Conservation (phyloP, 2,329 filamentous ascomycete species). For the Exophiala mesophila region DNA sequence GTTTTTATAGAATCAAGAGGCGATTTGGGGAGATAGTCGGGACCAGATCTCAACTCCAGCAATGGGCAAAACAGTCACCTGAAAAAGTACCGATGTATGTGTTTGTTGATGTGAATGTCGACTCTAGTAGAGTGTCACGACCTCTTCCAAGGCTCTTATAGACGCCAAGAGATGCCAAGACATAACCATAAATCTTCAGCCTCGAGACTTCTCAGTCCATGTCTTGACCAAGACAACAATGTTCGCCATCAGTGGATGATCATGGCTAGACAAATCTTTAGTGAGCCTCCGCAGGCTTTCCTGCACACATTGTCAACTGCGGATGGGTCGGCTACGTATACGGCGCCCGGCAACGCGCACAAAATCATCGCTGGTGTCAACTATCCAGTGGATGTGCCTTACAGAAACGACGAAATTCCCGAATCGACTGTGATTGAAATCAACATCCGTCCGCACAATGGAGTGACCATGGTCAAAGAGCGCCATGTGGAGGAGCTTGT, state of each 20-base stretch:
- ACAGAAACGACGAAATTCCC: slow-evolving; percentile 80
- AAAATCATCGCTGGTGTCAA: slow-evolving; percentile 82
- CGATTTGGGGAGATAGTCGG: too few species aligned
- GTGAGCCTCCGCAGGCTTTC: slow-evolving; percentile 15
- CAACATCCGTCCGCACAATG: slow-evolving; percentile 77
- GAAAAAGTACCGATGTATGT: too few species aligned
- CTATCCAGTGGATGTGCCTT: slow-evolving; percentile 79
- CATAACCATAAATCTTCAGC: too few species aligned
- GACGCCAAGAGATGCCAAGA: too few species aligned
- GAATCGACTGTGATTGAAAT: slow-evolving; percentile 90
- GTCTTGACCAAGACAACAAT: too few species aligned
- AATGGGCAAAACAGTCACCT: too few species aligned
- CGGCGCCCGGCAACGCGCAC: slow-evolving; percentile 61
- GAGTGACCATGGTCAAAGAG: slow-evolving; percentile 77
- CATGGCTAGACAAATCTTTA: slow-evolving; percentile 10
- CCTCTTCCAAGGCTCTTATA: too few species aligned
- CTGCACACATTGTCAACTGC: slow-evolving; percentile 20
- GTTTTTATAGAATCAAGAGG: too few species aligned
- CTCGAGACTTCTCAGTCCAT: too few species aligned
- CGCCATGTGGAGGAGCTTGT: slow-evolving; percentile 68
- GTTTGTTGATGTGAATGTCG: too few species aligned
- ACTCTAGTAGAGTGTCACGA: too few species aligned
- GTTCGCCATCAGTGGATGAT: neutral
- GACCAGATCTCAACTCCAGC: too few species aligned
- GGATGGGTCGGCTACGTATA: slow-evolving; percentile 26